Evolutionary conservation across 176 grass and related monocot species (phyloP), one percentile per base, ranked within the genome.

Genomic region (Aegilops umbellulata): DNA sequence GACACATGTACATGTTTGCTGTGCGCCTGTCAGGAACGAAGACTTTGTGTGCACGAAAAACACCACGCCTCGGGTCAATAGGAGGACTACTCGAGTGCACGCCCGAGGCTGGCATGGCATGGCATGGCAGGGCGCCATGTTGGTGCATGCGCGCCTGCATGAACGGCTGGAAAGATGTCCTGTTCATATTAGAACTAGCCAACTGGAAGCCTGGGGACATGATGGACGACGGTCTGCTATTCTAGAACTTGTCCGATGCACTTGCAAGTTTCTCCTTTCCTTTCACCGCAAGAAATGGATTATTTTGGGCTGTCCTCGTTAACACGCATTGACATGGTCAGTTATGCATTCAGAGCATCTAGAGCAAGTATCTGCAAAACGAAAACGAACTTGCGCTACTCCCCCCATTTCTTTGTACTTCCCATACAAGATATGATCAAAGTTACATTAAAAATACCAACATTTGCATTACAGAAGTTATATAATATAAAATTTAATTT

Each of bases 1-100:
- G 84, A 86, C 84, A 71, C 16, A 78, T 4, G 23, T 51, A 47
- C 53, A 29, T 77, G 38, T 61, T 86, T 78, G 72, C 64, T 39
- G 79, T 1, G 63, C 49, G 15, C 22, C 8, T 74, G 60, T 46
- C 62, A 68, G 82, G 78, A 20, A 69, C 64, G 31, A 79, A 32
- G 73, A 34, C 49, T 47, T 57, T 58, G 55, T 65, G 85, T 3
- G 2, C 44, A 44, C 31, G 23, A 60, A 76, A 46, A 51, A 76
- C 47, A 25, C 44, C 12, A 74, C 12, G 44, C 65, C 39, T 8
- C 20, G 1, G 60, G 23, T 60, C 76, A 80, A 58, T 20, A 9
- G 19, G 55, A 75, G 16, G 66, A 46, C 66, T 74, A 69, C 76
- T 75, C 72, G 9, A 75, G 24, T 75, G 49, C 49, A 53, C 17